Evolutionary conservation across 768 basidiomycete species (phyloP).

Genomic region (Exidia glandulosa): DNA sequence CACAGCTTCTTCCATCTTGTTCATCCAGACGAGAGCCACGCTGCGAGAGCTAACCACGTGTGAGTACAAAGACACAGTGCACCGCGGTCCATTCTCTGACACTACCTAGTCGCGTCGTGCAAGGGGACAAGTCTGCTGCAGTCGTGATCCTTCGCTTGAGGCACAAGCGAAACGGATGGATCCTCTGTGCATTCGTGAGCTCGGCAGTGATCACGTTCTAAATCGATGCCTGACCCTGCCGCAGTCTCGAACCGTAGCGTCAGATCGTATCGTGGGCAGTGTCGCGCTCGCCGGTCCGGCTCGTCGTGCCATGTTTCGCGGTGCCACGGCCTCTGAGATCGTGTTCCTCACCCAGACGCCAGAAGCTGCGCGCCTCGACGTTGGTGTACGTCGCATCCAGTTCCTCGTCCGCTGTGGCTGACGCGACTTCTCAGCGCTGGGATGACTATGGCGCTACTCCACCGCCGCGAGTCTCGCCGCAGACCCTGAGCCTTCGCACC

Average conservation of each 20-base stretch:
- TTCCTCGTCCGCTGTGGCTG: background rate
- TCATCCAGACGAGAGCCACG: background rate
- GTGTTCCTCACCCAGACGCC: background rate
- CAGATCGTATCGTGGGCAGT: background rate
- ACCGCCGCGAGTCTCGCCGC: background rate
- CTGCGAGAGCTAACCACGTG: background rate
- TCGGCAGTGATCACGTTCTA: background rate
- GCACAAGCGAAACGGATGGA: background rate
- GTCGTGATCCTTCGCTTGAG: background rate
- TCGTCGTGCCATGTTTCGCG: background rate
- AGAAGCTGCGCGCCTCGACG: background rate
- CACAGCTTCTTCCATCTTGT: background rate
- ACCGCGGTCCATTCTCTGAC: background rate
- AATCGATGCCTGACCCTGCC: background rate
- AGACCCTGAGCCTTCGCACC: background rate
- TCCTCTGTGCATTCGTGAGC: background rate
- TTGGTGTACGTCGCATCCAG: background rate
- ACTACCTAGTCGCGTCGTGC: background rate
- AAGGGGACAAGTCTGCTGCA: background rate
- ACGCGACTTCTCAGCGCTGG: background rate
- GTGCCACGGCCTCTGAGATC: background rate
- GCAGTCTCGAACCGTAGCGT: background rate
- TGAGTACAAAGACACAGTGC: background rate
- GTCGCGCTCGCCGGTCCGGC: background rate
- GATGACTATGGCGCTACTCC: background rate